Conservation (phyloP, 495 filamentous ascomycete genomes). For the Aspergillus mulundensis region DNA sequence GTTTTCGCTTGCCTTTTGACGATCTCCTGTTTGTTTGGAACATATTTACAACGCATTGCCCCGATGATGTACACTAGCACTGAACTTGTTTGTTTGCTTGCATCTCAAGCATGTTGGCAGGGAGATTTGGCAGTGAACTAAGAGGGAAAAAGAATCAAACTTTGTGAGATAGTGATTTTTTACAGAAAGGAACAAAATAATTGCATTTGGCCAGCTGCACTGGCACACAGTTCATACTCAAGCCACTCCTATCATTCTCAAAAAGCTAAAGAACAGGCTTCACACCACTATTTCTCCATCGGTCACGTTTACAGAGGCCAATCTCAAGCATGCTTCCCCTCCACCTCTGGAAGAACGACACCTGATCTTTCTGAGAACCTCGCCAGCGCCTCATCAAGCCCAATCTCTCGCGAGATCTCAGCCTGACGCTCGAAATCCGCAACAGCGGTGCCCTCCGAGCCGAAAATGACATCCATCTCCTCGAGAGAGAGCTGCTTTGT, state of each 20-base stretch:
- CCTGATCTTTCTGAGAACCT: background rate
- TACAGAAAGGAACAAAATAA: background rate
- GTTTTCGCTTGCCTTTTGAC: background rate
- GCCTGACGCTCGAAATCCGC: conserved; percentile 64
- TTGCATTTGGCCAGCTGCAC: background rate
- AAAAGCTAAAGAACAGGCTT: background rate
- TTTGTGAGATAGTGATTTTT: background rate
- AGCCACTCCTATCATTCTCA: background rate
- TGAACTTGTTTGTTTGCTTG: background rate
- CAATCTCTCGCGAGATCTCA: conserved; percentile 66
- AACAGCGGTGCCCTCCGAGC: conserved; percentile 57
- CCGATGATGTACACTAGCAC: background rate
- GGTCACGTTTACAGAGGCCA: background rate
- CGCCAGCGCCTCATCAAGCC: conserved; percentile 39
- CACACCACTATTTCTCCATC: background rate
- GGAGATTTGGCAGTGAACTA: background rate
- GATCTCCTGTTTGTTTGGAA: background rate
- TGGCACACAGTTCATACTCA: background rate
- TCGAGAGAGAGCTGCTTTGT: conserved; percentile 47
- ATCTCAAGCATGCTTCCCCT: background rate
- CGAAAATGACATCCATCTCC: conserved; percentile 66
- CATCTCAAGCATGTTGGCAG: background rate
- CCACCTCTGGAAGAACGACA: background rate
- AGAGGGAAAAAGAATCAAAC: background rate
- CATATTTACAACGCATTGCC: background rate